Evolutionary conservation across 2,329 filamentous ascomycete species (phyloP).

Genomic region (Pseudonectria buxi): DNA sequence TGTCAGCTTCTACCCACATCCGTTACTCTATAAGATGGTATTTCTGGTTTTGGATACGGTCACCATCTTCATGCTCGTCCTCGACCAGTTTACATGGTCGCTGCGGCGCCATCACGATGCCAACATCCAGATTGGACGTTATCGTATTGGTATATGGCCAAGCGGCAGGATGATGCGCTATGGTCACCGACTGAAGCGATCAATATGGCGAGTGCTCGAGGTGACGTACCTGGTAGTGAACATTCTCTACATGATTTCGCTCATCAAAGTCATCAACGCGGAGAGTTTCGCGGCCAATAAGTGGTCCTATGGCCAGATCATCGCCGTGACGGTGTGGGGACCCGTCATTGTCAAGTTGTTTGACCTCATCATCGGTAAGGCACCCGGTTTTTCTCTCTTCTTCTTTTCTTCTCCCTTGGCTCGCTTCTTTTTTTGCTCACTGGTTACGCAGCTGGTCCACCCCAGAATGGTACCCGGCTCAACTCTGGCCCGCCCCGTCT

Average conservation of each 20-base stretch:
- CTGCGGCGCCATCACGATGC: slow-evolving; percentile 28
- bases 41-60: slow-evolving; percentile 31
- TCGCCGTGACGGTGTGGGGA: slow-evolving; percentile 33
- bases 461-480: slow-evolving; percentile 29
- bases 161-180: slow-evolving; percentile 20
- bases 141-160: slow-evolving; percentile 26
- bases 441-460: slow-evolving; percentile 26
- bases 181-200: slow-evolving; percentile 23
- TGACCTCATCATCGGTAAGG: slow-evolving; percentile 30
- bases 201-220: slow-evolving; percentile 30
- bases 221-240: slow-evolving; percentile 31
- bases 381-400: neutral
- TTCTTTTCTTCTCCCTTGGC: no score
- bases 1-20: slow-evolving; percentile 32
- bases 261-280: slow-evolving; percentile 28
- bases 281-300: slow-evolving; percentile 30
- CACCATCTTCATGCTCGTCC: slow-evolving; percentile 27
- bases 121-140: slow-evolving; percentile 25
- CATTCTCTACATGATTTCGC: slow-evolving; percentile 32
- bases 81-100: slow-evolving; percentile 32
- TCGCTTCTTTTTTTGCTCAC: slow-evolving; percentile 13
- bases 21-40: slow-evolving; percentile 31
- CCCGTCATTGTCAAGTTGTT: slow-evolving; percentile 35
- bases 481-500: slow-evolving; percentile 32
- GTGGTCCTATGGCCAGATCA: slow-evolving; percentile 34